phyloP scores from a whole-genome alignment of 2,329 filamentous ascomycete genomes.

The Hypoxylon sp. region DNA sequence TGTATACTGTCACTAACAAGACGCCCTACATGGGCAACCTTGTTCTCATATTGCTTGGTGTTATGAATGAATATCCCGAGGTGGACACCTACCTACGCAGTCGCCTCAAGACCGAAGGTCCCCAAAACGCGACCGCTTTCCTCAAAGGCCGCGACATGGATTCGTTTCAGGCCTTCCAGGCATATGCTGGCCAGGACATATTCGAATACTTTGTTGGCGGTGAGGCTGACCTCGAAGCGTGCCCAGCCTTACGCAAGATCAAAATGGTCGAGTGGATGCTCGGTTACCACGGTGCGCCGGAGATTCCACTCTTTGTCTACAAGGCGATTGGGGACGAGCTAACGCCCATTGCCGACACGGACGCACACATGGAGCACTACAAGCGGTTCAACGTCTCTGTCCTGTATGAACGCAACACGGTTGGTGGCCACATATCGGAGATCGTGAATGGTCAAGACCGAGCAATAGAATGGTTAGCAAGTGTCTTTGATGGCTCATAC shows the following conservation, averaged over 20 bases:
- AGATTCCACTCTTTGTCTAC: slow-evolving; percentile 66
- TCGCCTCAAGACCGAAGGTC: slow-evolving; percentile 42
- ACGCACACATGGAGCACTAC: slow-evolving; percentile 60
- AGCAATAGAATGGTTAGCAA: slow-evolving; percentile 35
- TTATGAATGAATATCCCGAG: slow-evolving; percentile 52
- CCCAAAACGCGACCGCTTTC: slow-evolving; percentile 53
- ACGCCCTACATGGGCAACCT: slow-evolving; percentile 51
- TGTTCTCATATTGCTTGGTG: slow-evolving; percentile 51
- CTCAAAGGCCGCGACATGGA: slow-evolving; percentile 21
- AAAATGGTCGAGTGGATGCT: slow-evolving; percentile 51
- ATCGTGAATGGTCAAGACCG: slow-evolving; percentile 39
- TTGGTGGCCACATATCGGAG: slow-evolving; percentile 60
- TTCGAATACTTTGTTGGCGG: slow-evolving; percentile 51
- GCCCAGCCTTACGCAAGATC: slow-evolving; percentile 47
- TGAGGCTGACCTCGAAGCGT: slow-evolving; percentile 44
- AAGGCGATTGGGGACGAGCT: slow-evolving; percentile 65
- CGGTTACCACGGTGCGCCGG: slow-evolving; percentile 58
- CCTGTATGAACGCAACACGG: slow-evolving; percentile 61
- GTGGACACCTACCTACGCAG: slow-evolving; percentile 45
- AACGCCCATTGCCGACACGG: slow-evolving; percentile 60
- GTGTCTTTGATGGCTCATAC: slow-evolving; percentile 40
- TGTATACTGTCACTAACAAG: too few relatives aligned
- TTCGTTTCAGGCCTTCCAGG: slow-evolving; percentile 37
- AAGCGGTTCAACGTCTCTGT: slow-evolving; percentile 60
- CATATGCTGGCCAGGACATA: slow-evolving; percentile 50